Base-by-base conservation (phyloP, 2,329 filamentous ascomycete genomes). In the Xylaria sp. region DNA sequence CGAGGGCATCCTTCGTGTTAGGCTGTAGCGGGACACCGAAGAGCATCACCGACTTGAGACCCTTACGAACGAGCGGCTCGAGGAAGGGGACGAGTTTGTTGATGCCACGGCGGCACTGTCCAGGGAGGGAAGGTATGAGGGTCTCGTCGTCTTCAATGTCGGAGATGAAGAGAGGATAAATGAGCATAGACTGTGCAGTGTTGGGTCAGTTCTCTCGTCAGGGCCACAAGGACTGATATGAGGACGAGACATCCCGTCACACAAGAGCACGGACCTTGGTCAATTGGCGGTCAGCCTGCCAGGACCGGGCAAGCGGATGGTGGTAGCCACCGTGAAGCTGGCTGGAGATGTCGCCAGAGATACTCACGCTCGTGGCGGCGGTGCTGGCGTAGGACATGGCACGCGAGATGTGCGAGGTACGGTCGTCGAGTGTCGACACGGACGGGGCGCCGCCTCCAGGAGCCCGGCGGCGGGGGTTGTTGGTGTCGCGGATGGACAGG, bases 141-240 rank as follows among this genome's bases (percentile, higher is more conserved):
- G 90, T 92, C 82, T 97, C 92, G 82, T 98, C 95, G 76, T 98
- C 93, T 39, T 95, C 92, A 76, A 92, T 89, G 80, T 99, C 96
- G 75, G 96, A 97, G 71, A 99, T 89, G 83, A 99, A 99, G 72
- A 99, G 87, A 13, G 96, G 96, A 81, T 96, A 98, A 76, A 99
- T 97, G 75, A 99, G 90, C 96, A 98, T 98, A 42, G 94, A 96
- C 93, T 97, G 75, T 33, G 2, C 58, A 11, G 42, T 29, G 50
- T 38, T 17, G 25, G 45, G 69, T 71, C 45, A 71, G 65, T 29
- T 45, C 53, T n/a, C 17, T 44, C 22, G 36, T 13, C 31, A n/a
- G n/a, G n/a, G 55, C 22, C 4, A 39, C 4, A 31, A 39, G 17
- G 17, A 54, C n/a, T n/a, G n/a, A n/a, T n/a, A n/a, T n/a, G 5